Percentiles rank a stretch among this genome's conserved stretches.
phyloP scores from a whole-genome alignment of 2,329 filamentous ascomycete species.

The Calonectria naviculata region DNA sequence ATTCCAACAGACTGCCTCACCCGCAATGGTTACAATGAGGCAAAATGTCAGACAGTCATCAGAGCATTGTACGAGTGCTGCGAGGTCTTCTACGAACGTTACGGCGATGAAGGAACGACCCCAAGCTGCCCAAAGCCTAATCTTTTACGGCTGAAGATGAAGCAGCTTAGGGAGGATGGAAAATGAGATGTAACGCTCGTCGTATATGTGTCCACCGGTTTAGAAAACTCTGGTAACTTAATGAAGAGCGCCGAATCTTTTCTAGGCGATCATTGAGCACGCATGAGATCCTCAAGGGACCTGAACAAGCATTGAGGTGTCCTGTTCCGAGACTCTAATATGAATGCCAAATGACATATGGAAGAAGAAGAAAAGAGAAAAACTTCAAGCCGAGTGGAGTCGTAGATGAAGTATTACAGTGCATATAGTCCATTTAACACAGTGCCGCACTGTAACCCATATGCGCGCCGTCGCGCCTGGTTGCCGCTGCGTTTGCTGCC shows the following conservation, averaged over 20 bases:
- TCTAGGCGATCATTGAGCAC: slow-evolving; percentile 99
- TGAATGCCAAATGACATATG: slow-evolving; percentile 83
- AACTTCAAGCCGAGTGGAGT: slow-evolving; percentile 41
- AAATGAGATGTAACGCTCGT: slow-evolving; percentile 59
- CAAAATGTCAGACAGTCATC: slow-evolving; percentile 81
- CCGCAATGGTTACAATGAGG: slow-evolving; percentile 87
- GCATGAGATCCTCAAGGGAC: slow-evolving; percentile 83
- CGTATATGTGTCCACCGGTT: slow-evolving; percentile 56
- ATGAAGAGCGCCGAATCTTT: slow-evolving; percentile 77
- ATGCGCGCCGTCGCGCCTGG: slow-evolving; percentile 29
- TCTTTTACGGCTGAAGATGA: slow-evolving; percentile 85
- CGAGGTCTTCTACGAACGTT: slow-evolving; percentile 83
- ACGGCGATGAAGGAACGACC: slow-evolving; percentile 80
- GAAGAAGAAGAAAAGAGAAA: slow-evolving; percentile 50
- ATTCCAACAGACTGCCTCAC: slow-evolving; percentile 78
- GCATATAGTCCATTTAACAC: neutral
- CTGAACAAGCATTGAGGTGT: slow-evolving; percentile 92
- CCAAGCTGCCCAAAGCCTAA: slow-evolving; percentile 88
- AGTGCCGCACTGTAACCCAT: slow-evolving; percentile 20
- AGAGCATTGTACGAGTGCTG: slow-evolving; percentile 95
- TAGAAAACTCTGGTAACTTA: slow-evolving; percentile 71
- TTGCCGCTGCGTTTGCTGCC: slow-evolving; percentile 5
- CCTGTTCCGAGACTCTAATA: slow-evolving; percentile 99
- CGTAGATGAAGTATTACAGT: slow-evolving; percentile 39
- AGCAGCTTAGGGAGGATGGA: slow-evolving; percentile 69